These are phyloP conservation scores for Rhodocollybia butyracea DNA, from an alignment of 768 basidiomycete species.

Conservation along the genomic window DNA sequence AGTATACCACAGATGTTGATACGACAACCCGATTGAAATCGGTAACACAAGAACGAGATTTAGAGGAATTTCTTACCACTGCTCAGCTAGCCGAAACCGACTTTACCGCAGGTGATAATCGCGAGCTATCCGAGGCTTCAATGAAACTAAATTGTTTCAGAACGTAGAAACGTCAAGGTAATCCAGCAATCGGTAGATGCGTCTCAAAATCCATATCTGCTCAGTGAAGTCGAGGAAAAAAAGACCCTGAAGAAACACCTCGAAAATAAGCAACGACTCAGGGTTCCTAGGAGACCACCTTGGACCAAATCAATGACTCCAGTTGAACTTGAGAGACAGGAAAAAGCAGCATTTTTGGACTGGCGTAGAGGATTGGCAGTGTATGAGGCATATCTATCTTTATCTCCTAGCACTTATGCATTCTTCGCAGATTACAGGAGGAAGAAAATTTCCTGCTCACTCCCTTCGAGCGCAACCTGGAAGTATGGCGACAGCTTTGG, in stretches of 20 bases:
- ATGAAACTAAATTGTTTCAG: conserved; percentile 31
- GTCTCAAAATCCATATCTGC: conserved; percentile 80
- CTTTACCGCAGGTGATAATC: conserved; percentile 80
- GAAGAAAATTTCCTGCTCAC: conserved; percentile 85
- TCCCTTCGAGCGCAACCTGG: conserved; percentile 95
- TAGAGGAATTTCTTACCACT: conserved; percentile 94
- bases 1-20: conserved; percentile 81
- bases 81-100: conserved; percentile 94
- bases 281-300: conserved; percentile 85
- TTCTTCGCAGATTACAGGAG: conserved; percentile 70
- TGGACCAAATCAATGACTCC: conserved; percentile 85
- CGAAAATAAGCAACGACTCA: conserved; percentile 68
- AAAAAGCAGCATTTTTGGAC: conserved; percentile 86
- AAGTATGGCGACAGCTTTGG: conserved; percentile 99
- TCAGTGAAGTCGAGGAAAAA: conserved; percentile 79
- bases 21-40: conserved; percentile 72
- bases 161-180: conserved; percentile 78
- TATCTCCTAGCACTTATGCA: background rate
- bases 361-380: conserved; percentile 92
- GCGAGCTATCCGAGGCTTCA: background rate
- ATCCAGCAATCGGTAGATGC: conserved; percentile 54
- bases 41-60: conserved; percentile 92
- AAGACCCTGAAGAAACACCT: conserved; percentile 70
- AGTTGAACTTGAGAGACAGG: conserved; percentile 80
- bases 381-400: conserved; percentile 48